phyloP scores from a whole-genome alignment of 1,139 yeast species.

The Insectozyma bohioensis region DNA sequence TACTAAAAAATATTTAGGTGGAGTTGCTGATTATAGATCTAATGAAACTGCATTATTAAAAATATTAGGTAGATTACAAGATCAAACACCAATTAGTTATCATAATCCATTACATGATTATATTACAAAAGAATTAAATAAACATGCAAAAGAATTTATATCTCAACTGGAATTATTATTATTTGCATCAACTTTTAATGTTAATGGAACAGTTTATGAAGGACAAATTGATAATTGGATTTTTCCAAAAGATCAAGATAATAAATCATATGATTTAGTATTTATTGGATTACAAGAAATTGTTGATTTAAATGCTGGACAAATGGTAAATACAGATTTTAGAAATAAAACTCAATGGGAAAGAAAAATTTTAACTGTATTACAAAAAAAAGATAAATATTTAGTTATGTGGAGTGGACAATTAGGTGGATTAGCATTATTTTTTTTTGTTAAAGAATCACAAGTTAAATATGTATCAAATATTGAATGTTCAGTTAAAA shows the following conservation, averaged over 20 bases:
- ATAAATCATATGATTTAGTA: conserved; percentile 57
- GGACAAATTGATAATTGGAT: conserved; percentile 60
- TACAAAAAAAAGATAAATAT: conserved; percentile 55
- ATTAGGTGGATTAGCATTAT: conserved; percentile 84
- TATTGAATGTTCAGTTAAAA: conserved; percentile 77
- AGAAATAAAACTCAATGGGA: conserved; percentile 80
- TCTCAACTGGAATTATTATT: conserved; percentile 51
- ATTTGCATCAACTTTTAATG: conserved; percentile 70
- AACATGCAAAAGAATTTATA: conserved; percentile 48
- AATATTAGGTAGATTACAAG: conserved; percentile 48
- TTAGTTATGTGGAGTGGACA: conserved; percentile 82
- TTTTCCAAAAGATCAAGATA: conserved; percentile 37
- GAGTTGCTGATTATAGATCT: conserved; percentile 44
- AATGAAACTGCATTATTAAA: conserved; percentile 49
- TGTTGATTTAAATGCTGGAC: conserved; percentile 87
- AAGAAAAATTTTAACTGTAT: conserved; percentile 53
- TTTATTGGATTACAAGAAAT: conserved; percentile 90
- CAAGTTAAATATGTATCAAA: conserved; percentile 53
- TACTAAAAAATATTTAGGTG: conserved; percentile 45
- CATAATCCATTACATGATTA: conserved; percentile 74
- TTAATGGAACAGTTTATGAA: conserved; percentile 57
- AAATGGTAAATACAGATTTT: conserved; percentile 80
- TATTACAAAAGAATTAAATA: conserved; percentile 54
- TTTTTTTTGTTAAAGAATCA: conserved; percentile 63
- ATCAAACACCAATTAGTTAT: conserved; percentile 47